These are phyloP conservation scores for Fallopia convolvulus DNA, from an alignment of 148 eudicot species.

Conservation along the genomic window DNA sequence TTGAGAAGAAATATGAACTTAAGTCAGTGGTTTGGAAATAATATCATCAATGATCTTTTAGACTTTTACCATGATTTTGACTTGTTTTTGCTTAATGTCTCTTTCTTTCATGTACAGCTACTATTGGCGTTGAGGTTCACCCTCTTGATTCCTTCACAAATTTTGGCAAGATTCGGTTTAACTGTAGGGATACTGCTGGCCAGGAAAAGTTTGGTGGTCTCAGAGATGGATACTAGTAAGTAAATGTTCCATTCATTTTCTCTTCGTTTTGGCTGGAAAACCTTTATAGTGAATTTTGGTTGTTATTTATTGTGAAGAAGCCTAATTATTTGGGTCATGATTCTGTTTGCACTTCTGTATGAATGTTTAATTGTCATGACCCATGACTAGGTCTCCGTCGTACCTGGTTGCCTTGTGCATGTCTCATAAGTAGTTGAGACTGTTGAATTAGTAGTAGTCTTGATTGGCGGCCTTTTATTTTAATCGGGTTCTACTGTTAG, in stretches of 20 bases:
- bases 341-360: too few species aligned
- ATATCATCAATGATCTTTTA: not conserved
- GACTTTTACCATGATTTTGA: not conserved
- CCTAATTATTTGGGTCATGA: not conserved
- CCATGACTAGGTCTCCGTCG: too few species aligned
- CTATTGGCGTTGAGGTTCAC: conserved; percentile 12
- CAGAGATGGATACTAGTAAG: conserved; percentile 14
- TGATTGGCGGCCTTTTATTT: not conserved
- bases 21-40: not conserved
- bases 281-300: not conserved
- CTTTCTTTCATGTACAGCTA: not conserved
- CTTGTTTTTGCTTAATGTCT: not conserved
- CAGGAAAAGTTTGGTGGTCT: conserved; percentile 13
- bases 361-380: too few species aligned
- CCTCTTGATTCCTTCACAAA: conserved; percentile 10
- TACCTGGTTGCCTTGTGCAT: too few species aligned
- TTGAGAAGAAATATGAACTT: not conserved
- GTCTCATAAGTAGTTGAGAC: not conserved
- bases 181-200: conserved; percentile 6
- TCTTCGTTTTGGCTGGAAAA: too few species aligned
- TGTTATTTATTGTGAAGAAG: not conserved
- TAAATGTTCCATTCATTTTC: not conserved
- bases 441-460: not conserved
- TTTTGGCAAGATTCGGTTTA: conserved; percentile 8
- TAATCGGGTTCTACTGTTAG: not conserved